Base-by-base conservation (phyloP, 495 filamentous ascomycete species). In the Neurospora cerealis region DNA sequence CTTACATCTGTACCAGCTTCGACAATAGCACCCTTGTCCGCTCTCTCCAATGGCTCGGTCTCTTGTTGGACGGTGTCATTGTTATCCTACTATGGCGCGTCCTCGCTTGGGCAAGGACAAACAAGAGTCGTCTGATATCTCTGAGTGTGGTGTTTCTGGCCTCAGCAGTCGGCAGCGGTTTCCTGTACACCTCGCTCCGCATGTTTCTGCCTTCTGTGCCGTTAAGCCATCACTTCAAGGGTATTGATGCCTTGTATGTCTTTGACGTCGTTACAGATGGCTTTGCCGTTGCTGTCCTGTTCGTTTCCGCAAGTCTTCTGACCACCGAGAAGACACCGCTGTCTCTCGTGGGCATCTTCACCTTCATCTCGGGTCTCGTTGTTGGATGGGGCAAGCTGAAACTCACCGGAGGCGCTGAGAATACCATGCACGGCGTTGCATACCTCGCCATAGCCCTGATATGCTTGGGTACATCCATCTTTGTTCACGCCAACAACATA, bases 21-120 rank as follows among this genome's bases (percentile, higher is more conserved):
- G 84, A 83, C 37, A 72, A 72, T 24, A 74, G 74, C 19, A 75
- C 75, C 19, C 70, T 79, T 15, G 75, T 80, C 6, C 70, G 82
- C 8, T 71, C 77, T 15, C 71, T 80, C 0, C 85, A 87, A 70
- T 82, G 80, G 77, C 4, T 76, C 40, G 82, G 83, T 21, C 76
- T 87, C n/a, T 44, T 82, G 28, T 77, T 82, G 36, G 85, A 87
- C 73, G 79, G 81, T 10, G 54, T 75, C 70, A 83, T 86, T 73
- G 72, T 81, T 70, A 75, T 84, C 28, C 73, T 84, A 28, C 28
- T 76, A 6, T 86, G 85, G 84, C 82, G 84, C 17, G 78, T 85
- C 13, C 77, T 87, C n/a, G 83, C 83, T 46, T 86, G 84, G 84
- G 75, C 81, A 8, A 77, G 84, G 46, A 85, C 85, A 1, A 84